Evolutionary conservation across 2,329 filamentous ascomycete genomes (phyloP), one percentile per base, ranked within the genome.

Genomic region (Xylariales sp.): DNA sequence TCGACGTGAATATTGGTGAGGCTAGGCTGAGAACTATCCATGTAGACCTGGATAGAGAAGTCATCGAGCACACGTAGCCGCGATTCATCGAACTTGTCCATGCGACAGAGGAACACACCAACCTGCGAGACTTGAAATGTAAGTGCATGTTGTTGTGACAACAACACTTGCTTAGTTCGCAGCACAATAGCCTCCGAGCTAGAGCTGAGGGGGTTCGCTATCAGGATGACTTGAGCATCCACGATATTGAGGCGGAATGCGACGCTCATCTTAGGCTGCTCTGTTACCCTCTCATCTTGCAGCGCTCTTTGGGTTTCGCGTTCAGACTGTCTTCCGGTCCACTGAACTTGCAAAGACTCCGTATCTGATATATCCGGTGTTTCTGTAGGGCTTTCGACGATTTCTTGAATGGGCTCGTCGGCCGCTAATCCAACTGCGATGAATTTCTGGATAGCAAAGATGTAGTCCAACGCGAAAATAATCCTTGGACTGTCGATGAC

Each of bases 21-120:
- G 72, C 89, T 90, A 0, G 82, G 77, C 57, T 83, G 81, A 0
- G 88, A 89, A 69, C 80, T 88, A 75, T 99, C 95, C 83, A 99
- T 89, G 2, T 93, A 96, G 74, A 97, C 85, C 70, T 96, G 92
- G 9, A 98, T 84, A 2, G 94, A 97, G 78, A 99, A 99, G 79
- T 99, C 94, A 77, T 99, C 97, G 39, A 99, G 88, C 69, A 99
- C 97, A 18, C 96, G 90, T 54, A 99, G 85, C 45, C 93, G 89
- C 48, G 91, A 94, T 3, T 92, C 94, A 73, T 99, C 95, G 73
- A 98, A 98, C 70, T 90, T 93, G 79, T 99, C 97, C 96, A 99
- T 99, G 12, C 96, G 92, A 77, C 97, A 99, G 39, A 99, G 81
- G 79, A 97, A 99, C 96, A 99, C 99, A 73, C 96, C 96, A 61